These are phyloP conservation scores for Escallonia rubra DNA, from an alignment of 129 eudicot species.

Conservation along the genomic window DNA sequence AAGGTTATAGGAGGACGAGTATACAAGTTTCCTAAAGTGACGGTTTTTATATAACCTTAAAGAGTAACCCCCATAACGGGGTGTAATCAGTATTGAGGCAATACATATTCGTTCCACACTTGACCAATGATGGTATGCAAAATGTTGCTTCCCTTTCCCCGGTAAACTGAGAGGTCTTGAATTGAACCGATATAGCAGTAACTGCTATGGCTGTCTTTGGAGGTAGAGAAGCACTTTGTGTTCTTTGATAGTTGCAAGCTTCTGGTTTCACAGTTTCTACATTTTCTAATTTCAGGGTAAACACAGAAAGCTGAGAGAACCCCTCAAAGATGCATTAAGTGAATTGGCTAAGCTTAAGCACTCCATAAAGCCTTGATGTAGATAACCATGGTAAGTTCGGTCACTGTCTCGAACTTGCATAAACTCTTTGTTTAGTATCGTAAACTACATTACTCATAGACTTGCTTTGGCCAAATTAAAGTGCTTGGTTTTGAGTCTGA, in stretches of 20 bases:
- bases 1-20: too few species aligned
- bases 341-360: constrained; percentile 50
- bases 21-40: too few species aligned
- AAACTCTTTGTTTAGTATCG: not conserved
- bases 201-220: too few species aligned
- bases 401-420: not conserved
- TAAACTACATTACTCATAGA: too few species aligned
- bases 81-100: too few species aligned
- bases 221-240: not conserved
- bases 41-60: too few species aligned
- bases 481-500: too few species aligned
- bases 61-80: too few species aligned
- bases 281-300: constrained; percentile 37
- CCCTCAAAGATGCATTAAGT: constrained; percentile 44
- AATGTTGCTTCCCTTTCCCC: not conserved
- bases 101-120: too few species aligned
- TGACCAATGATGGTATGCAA: too few species aligned
- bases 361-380: constrained; percentile 16
- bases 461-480: too few species aligned
- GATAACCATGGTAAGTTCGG: constrained; percentile 5
- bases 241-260: not conserved
- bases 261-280: not conserved
- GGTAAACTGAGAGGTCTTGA: not conserved
- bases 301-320: constrained; percentile 41
- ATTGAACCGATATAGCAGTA: not conserved